Percentiles rank a stretch among this genome's conserved stretches.
phyloP scores from a whole-genome alignment of 768 basidiomycete species.

The Auriscalpium orientale region DNA sequence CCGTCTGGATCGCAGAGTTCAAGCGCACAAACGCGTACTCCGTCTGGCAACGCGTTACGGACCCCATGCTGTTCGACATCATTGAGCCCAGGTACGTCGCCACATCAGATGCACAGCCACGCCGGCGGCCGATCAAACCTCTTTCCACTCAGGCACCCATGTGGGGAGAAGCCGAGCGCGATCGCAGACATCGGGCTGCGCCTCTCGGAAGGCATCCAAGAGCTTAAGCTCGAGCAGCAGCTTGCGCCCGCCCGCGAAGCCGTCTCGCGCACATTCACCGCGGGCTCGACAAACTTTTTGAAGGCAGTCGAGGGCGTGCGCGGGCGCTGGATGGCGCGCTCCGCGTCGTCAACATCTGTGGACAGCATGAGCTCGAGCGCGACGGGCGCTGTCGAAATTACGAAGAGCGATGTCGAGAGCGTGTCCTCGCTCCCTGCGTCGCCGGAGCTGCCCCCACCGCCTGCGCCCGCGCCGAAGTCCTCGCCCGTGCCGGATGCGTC shows the following conservation, averaged over 20 bases:
- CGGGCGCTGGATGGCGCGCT: constrained; percentile 55
- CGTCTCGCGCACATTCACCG: constrained; percentile 65
- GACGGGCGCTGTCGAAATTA: constrained; percentile 21
- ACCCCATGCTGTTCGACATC: constrained; percentile 90
- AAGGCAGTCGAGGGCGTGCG: constrained; percentile 87
- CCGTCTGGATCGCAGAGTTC: constrained; percentile 84
- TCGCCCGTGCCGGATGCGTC: constrained; percentile 7
- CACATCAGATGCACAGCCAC: too few species aligned
- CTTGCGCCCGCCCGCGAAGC: constrained; percentile 91
- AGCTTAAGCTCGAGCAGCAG: constrained; percentile 87
- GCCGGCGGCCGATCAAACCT: too few species aligned
- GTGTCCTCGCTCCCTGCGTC: not conserved
- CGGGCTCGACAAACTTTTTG: constrained; percentile 74
- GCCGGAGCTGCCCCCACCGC: constrained; percentile 9
- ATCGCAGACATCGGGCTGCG: constrained; percentile 89
- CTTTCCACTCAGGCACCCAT: constrained; percentile 64
- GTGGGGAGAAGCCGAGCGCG: constrained; percentile 82
- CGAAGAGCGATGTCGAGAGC: constrained; percentile 21
- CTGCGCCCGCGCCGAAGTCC: not conserved
- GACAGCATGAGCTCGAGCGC: constrained; percentile 15
- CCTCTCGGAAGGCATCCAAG: constrained; percentile 89
- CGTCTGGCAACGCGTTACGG: constrained; percentile 87
- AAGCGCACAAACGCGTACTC: constrained; percentile 81
- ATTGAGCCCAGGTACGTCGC: constrained; percentile 74
- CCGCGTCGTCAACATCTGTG: constrained; percentile 13